Base-by-base conservation (phyloP, 2,329 filamentous ascomycete genomes). In the Emmonsiellopsis sp. region DNA sequence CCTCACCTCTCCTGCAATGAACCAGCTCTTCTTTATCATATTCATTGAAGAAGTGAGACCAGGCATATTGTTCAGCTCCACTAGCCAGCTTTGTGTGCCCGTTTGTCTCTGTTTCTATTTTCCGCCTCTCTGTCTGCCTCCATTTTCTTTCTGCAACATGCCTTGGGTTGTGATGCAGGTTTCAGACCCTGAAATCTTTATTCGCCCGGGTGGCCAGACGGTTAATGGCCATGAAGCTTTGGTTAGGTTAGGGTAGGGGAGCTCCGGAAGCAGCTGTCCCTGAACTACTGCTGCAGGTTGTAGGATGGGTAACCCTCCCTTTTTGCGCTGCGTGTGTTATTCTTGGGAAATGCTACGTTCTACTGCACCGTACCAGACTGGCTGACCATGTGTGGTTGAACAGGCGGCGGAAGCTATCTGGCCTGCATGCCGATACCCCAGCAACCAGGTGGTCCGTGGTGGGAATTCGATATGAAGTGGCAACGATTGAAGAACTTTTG, bases 111-210 rank as follows among this genome's bases (percentile, higher is more conserved):
- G 46, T 38, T 49, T 49, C 46, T 49, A 49, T 38, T 48, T 49
- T 9, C 13, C 3, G 35, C 13, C 35, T 49, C 5, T 7, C 20
- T 9, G 35, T 38, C 35, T 49, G 5, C 11, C n/a, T n/a, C n/a
- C n/a, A n/a, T 16, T 49, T 38, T 20, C n/a, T 11, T 49, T 49
- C 46, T 49, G 46, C 46, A 49, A 38, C 32, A 49, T n/a, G 32
- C 15, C 46, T 15, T 48, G 10, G 16, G 8, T 26, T n/a, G 5
- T 48, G n/a, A 11, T 48, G 46, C 46, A 49, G 34, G 16, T 49
- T 49, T 49, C 46, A 40, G 11, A 30, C 34, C 11, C 15, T 13
- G 11, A 7, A 11, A n/a, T 15, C 40, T 42, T 42, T 42, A n/a
- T 38, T 38, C 13, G 35, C 35, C 35, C 20, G 20, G 20, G 20